Base-by-base conservation (phyloP, 306 rosid species). In the Vigna radiata region DNA sequence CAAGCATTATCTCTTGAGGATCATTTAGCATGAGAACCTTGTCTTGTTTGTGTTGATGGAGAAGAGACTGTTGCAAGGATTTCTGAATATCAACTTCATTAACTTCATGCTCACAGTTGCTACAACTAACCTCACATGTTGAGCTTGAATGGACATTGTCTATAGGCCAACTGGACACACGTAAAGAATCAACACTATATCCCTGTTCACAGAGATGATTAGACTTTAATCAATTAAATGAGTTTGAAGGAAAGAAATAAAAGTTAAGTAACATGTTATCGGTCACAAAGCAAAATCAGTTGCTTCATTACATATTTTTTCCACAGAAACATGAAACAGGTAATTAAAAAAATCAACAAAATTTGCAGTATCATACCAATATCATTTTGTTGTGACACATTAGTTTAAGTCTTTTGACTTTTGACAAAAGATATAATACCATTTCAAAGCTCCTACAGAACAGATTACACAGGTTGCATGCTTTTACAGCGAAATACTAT, bases 131-230 rank as follows among this genome's bases (percentile, higher is more conserved):
- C 70, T 84, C 82, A 79, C 72, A 68, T 16, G 49, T 75, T 44
- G 77, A 71, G 69, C 76, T 65, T 65, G 83, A 52, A 64, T 72
- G 82, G 56, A 48, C 37, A 53, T 72, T 81, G 84, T 85, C 88
- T 75, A 80, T 59, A 50, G 86, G 81, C 90, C 79, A 87, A 47
- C 56, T 77, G 67, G 83, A 58, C 29, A 76, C 54, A 36, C 60
- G 50, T 69, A 85, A 78, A 46, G 80, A 79, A 71, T 66, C 80
- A 54, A 78, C 78, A 77, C 68, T 68, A 72, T 75, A 79, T 25
- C 78, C 86, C 96, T 89, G 89, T 69, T 70, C 18, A 74, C 50
- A 83, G 70, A 44, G 66, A 58, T 74, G 86, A 81, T 37, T 27
- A 63, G 72, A 44, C 23, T 66, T 70, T 72, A 74, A 53, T 50